Conservation (phyloP, 1,284 basidiomycete species). For the Inonotus hispidus region DNA sequence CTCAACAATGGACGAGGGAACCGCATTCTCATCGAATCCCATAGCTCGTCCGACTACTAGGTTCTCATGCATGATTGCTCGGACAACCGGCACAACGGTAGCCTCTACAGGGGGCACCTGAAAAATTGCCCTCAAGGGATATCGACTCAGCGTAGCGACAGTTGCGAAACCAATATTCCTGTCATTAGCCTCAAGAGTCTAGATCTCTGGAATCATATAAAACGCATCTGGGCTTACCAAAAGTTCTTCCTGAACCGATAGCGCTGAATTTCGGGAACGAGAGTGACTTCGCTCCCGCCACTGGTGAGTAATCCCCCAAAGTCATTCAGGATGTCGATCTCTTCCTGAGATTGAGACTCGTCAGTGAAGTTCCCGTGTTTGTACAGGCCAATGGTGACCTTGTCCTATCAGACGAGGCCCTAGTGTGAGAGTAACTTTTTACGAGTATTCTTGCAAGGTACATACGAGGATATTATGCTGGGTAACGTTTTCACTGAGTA, state of each 20-base stretch:
- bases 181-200: neutral
- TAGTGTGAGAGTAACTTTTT: neutral
- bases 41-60: slow-evolving; percentile 30
- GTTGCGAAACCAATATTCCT: slow-evolving; percentile 53
- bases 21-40: slow-evolving; percentile 25
- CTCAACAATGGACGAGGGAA: slow-evolving; percentile 29
- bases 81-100: slow-evolving; percentile 35
- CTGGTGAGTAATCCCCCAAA: slow-evolving; percentile 40
- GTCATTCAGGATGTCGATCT: slow-evolving; percentile 39
- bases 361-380: slow-evolving; percentile 39
- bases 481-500: slow-evolving; percentile 41
- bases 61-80: slow-evolving; percentile 30
- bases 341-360: slow-evolving; percentile 38
- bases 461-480: slow-evolving; percentile 47
- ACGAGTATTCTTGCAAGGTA: neutral
- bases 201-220: no score
- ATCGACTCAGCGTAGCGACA: slow-evolving; percentile 45
- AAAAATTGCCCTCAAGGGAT: slow-evolving; percentile 48
- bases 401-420: slow-evolving; percentile 36
- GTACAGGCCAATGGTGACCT: slow-evolving; percentile 48
- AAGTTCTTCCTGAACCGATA: slow-evolving; percentile 60
- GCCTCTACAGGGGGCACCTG: slow-evolving; percentile 36
- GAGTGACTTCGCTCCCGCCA: slow-evolving; percentile 43
- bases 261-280: slow-evolving; percentile 56
- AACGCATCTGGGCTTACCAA: slow-evolving; percentile 37